A percentile compares a stretch with the other conserved stretches of the same genome.
Evolutionary conservation across 139 green algal genomes (phyloP).

Genomic region (Tetradesmus lagerheimii): DNA sequence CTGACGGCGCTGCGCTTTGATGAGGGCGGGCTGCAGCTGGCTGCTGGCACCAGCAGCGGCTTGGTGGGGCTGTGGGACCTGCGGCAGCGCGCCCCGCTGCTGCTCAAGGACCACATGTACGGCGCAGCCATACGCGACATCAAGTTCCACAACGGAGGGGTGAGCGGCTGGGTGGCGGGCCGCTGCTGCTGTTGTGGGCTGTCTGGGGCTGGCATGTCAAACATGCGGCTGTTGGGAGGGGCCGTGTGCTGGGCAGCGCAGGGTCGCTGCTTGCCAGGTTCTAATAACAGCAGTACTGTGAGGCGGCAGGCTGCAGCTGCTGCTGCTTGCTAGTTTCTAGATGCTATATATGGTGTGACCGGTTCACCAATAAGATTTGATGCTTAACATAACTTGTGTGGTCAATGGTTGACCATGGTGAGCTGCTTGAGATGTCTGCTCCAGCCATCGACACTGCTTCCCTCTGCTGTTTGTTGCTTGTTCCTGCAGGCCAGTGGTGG

Average conservation of each 20-base stretch:
- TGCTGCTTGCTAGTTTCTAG: no score
- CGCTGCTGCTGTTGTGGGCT: neutral
- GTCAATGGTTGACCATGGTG: no score
- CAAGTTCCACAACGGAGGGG: conserved; percentile 86
- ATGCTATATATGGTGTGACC: no score
- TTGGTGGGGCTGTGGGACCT: conserved; percentile 93
- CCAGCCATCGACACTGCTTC: neutral
- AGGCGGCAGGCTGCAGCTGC: no score
- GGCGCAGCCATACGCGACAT: conserved; percentile 90
- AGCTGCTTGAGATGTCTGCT: no score
- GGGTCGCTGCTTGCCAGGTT: neutral
- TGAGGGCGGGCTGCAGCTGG: conserved; percentile 83
- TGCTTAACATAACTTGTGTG: no score
- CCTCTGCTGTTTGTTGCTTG: neutral
- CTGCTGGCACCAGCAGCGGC: conserved; percentile 88
- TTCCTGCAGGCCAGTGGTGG: conserved; percentile 12
- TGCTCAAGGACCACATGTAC: conserved; percentile 99
- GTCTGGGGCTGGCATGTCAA: neutral
- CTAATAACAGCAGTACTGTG: neutral
- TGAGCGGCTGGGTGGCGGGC: neutral
- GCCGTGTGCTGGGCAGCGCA: neutral
- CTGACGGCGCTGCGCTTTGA: conserved; percentile 94
- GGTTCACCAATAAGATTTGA: no score
- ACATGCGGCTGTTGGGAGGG: neutral
- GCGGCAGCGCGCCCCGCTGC: conserved; percentile 76